A percentile compares a stretch with the other conserved stretches of the same genome.
phyloP scores from a whole-genome alignment of 441 rosid species.

The Erodium texanum region DNA sequence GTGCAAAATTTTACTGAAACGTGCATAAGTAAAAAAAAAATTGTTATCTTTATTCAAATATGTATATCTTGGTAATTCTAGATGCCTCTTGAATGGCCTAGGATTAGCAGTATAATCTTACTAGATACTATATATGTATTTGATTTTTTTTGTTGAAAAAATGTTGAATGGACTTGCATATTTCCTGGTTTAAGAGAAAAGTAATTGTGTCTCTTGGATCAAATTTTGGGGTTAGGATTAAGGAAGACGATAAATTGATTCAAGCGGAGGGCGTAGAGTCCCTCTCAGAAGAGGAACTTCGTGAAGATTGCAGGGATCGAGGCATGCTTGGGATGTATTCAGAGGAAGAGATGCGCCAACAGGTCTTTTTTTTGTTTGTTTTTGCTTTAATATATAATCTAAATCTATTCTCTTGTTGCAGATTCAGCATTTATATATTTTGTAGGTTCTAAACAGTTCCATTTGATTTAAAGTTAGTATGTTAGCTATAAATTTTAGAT shows the following conservation, averaged over 20 bases:
- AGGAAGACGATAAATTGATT: slow-evolving; percentile 17
- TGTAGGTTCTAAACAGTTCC: background rate
- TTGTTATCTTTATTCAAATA: too few relatives aligned
- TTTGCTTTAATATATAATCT: background rate
- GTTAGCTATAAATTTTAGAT: background rate
- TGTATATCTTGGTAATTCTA: too few relatives aligned
- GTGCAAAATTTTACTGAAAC: too few relatives aligned
- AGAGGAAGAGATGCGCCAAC: slow-evolving; percentile 21
- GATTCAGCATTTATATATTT: background rate
- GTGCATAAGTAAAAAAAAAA: too few relatives aligned
- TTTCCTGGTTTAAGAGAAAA: background rate
- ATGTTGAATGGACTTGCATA: background rate
- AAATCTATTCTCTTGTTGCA: slow-evolving; percentile 9
- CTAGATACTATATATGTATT: too few relatives aligned
- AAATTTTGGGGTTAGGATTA: slow-evolving; percentile 6
- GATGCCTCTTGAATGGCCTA: background rate
- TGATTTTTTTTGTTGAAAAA: background rate
- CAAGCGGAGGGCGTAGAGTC: slow-evolving; percentile 22
- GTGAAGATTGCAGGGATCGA: slow-evolving; percentile 21
- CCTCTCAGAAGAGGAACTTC: slow-evolving; percentile 20
- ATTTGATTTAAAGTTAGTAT: background rate
- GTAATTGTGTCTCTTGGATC: background rate
- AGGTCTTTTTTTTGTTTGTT: background rate
- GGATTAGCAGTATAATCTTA: background rate
- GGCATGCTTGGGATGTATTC: slow-evolving; percentile 20